Conservation (phyloP, 2,329 filamentous ascomycete genomes). For the Thielaviopsis populi region DNA sequence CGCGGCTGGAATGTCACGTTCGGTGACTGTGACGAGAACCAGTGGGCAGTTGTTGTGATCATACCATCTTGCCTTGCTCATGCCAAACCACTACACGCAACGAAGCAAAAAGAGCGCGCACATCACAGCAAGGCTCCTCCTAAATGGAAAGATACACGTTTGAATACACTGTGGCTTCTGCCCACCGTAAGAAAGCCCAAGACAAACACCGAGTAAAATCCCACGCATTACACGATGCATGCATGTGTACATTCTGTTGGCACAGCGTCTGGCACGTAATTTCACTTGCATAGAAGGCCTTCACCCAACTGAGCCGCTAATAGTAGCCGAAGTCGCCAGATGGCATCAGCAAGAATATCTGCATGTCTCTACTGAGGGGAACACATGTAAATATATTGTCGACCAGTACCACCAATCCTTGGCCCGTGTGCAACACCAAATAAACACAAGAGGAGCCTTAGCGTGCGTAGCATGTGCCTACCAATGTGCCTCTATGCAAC, state of each 20-base stretch:
- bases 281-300: not conserved
- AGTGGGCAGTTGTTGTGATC: not conserved
- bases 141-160: too few species aligned
- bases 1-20: not conserved
- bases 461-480: not conserved
- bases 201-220: not conserved
- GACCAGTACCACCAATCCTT: not conserved
- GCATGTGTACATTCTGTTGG: not conserved
- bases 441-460: not conserved
- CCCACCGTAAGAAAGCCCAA: not conserved
- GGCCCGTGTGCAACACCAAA: not conserved
- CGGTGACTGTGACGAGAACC: not conserved
- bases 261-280: not conserved
- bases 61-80: not conserved
- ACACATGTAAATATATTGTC: not conserved
- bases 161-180: too few species aligned
- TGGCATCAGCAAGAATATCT: not conserved
- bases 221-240: not conserved
- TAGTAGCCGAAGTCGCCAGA: not conserved
- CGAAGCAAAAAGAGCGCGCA: too few species aligned
- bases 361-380: not conserved
- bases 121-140: too few species aligned
- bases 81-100: not conserved
- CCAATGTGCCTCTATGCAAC: not conserved
- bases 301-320: not conserved